Percentiles rank a stretch among this genome's conserved stretches.
phyloP scores from a whole-genome alignment of 2,329 filamentous ascomycete species.

The Tolypocladium guangdongense region DNA sequence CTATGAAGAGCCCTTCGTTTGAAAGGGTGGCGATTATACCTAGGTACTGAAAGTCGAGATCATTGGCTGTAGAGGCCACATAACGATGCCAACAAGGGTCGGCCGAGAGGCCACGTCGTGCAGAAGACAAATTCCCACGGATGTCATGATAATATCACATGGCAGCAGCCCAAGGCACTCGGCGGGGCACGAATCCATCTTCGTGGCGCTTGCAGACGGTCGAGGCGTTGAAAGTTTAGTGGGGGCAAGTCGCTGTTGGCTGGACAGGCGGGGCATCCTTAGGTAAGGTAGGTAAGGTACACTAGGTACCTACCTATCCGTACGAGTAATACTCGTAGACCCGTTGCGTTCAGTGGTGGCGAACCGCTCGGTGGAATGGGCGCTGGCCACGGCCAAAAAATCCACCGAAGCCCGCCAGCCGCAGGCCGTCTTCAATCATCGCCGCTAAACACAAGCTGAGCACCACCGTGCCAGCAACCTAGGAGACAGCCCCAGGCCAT shows the following conservation, averaged over 20 bases:
- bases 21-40: neutral
- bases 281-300: too few relatives aligned
- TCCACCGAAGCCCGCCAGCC: neutral
- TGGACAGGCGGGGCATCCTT: neutral
- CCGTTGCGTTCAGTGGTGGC: too few relatives aligned
- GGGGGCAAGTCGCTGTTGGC: neutral
- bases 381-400: neutral
- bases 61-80: neutral
- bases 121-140: neutral
- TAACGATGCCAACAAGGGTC: neutral
- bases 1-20: neutral
- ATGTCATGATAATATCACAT: too few relatives aligned
- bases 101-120: neutral
- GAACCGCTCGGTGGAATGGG: neutral
- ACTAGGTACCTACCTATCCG: too few relatives aligned
- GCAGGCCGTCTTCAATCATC: neutral
- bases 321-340: too few relatives aligned
- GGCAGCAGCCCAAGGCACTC: neutral
- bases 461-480: neutral
- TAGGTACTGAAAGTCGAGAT: neutral
- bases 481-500: neutral
- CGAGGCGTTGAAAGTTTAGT: neutral
- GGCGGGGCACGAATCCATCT: neutral
- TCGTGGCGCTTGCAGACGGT: neutral
- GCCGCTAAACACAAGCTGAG: neutral